Conservation (phyloP, 257 asterid species). For the Jaltomata sinuosa region DNA sequence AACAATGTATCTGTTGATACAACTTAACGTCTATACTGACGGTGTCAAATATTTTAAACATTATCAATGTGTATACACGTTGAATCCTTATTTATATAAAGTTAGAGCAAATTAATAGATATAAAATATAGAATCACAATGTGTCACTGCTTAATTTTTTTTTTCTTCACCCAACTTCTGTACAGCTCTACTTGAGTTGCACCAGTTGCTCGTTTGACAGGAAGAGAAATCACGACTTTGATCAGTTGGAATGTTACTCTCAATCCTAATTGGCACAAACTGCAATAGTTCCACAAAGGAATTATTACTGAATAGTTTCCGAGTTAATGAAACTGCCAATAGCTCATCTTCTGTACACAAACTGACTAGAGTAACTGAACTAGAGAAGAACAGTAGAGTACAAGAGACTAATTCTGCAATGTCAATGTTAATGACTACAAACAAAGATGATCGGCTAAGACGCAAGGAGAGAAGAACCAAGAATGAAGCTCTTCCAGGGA, state of each 20-base stretch:
- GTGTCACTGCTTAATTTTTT: not conserved
- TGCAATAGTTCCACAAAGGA: not conserved
- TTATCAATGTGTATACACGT: not conserved
- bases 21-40: not conserved
- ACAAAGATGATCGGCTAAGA: not conserved
- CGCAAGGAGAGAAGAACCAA: not conserved
- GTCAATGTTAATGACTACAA: not conserved
- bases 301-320: not conserved
- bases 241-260: not conserved
- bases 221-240: not conserved
- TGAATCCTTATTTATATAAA: not conserved
- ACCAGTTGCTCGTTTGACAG: not conserved
- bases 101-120: not conserved
- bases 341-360: conserved; percentile 1
- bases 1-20: not conserved
- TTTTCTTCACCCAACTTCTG: not conserved
- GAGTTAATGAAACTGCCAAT: conserved; percentile 1
- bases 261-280: not conserved
- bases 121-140: not conserved
- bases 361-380: not conserved
- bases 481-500: not conserved
- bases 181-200: not conserved
- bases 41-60: not conserved
- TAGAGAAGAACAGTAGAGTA: not conserved
- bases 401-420: not conserved